phyloP scores from a whole-genome alignment of 495 filamentous ascomycete genomes.

The Tuber aestivum region DNA sequence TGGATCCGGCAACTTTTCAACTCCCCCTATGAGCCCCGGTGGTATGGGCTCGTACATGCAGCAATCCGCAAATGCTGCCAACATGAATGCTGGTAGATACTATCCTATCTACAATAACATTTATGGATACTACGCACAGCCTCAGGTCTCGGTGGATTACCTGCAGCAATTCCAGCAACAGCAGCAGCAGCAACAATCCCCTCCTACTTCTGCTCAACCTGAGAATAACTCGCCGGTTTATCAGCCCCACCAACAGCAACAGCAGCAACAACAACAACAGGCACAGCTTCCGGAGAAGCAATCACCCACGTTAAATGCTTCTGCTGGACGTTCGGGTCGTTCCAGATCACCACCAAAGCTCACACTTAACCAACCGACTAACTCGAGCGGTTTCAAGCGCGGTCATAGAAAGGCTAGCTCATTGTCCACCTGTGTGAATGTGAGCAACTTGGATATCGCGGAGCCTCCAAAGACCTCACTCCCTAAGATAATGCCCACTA shows the following conservation, averaged over 20 bases:
- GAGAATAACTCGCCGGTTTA: constrained; percentile 7
- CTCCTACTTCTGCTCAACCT: constrained; percentile 10
- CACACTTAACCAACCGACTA: constrained; percentile 46
- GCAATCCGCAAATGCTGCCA: constrained; percentile 48
- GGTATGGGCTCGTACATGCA: constrained; percentile 48
- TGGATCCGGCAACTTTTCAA: constrained; percentile 41
- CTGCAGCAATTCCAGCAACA: constrained; percentile 48
- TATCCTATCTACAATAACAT: constrained; percentile 82
- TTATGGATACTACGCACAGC: constrained; percentile 65
- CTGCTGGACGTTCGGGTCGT: constrained; percentile 39
- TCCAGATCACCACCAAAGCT: constrained; percentile 51
- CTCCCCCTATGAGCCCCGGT: constrained; percentile 45
- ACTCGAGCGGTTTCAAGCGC: constrained; percentile 65
- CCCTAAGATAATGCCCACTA: constrained; percentile 71
- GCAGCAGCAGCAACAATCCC: constrained; percentile 34
- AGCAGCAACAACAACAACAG: constrained; percentile 40
- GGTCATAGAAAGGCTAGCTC: constrained; percentile 89
- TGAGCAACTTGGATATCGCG: constrained; percentile 53
- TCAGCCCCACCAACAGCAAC: constrained; percentile 29
- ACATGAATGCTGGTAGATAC: constrained; percentile 60
- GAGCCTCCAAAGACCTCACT: constrained; percentile 57
- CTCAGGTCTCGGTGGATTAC: constrained; percentile 46
- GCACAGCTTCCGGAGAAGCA: constrained; percentile 41
- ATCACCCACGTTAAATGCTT: constrained; percentile 45
- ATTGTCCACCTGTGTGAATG: constrained; percentile 58